Evolutionary conservation across 2,329 filamentous ascomycete species (phyloP).

Genomic region (Colletotrichum siamense): DNA sequence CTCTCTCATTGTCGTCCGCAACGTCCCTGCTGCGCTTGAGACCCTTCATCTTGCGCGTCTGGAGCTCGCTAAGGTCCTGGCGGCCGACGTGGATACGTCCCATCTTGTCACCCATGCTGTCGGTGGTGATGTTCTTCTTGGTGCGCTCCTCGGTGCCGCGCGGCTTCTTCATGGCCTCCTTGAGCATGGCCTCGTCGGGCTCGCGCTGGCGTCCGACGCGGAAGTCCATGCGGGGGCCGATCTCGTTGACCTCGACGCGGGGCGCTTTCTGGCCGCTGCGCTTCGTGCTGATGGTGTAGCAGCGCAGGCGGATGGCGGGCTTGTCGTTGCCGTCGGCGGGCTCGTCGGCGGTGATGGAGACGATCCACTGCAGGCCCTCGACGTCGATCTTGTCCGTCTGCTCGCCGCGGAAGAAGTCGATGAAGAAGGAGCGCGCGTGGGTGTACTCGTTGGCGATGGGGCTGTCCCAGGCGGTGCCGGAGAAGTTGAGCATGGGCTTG

Average conservation of each 20-base stretch:
- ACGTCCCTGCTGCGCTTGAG: conserved; percentile 79
- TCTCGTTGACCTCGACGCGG: conserved; percentile 91
- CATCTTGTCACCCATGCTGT: conserved; percentile 94
- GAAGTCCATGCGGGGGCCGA: conserved; percentile 93
- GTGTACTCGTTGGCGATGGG: conserved; percentile 81
- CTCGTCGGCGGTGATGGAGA: conserved; percentile 81
- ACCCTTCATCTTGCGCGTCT: conserved; percentile 99
- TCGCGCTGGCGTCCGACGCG: conserved; percentile 81
- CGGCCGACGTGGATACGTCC: conserved; percentile 90
- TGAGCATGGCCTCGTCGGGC: conserved; percentile 79
- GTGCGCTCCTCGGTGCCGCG: conserved; percentile 76
- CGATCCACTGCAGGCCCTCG: conserved; percentile 89
- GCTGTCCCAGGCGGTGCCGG: conserved; percentile 86
- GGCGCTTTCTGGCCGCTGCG: conserved; percentile 87
- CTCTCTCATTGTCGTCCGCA: conserved; percentile 58
- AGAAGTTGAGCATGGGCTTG: conserved; percentile 90
- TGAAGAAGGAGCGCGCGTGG: conserved; percentile 83
- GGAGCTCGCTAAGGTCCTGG: conserved; percentile 85
- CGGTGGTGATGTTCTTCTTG: conserved; percentile 97
- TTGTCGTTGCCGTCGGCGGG: conserved; percentile 48
- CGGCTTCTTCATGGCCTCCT: conserved; percentile 88
- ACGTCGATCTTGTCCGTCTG: conserved; percentile 86
- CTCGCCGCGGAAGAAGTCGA: conserved; percentile 87
- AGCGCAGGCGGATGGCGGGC: conserved; percentile 70
- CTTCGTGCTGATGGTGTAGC: conserved; percentile 87